phyloP scores from a whole-genome alignment of 768 basidiomycete species.

The Mycena galericulata region DNA sequence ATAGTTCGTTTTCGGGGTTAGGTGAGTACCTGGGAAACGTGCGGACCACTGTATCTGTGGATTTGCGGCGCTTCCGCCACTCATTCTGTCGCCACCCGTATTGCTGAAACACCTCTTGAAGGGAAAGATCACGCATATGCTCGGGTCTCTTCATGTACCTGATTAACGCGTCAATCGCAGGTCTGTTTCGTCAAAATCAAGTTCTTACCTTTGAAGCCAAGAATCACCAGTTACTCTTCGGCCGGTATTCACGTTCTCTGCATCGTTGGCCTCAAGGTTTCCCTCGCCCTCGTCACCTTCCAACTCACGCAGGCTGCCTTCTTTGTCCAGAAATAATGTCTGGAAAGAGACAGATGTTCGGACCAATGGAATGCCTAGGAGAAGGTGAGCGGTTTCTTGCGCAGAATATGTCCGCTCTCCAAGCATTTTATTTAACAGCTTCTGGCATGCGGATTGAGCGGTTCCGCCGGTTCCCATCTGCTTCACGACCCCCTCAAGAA shows the following conservation, averaged over 20 bases:
- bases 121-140: not conserved
- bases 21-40: constrained; percentile 11
- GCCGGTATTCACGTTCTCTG: too few relatives aligned
- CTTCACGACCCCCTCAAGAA: constrained; percentile 14
- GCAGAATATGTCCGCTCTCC: constrained; percentile 38
- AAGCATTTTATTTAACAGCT: constrained; percentile 39
- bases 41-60: not conserved
- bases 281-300: not conserved
- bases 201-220: constrained; percentile 21
- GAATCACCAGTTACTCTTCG: constrained; percentile 23
- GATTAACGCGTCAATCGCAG: not conserved
- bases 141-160: constrained; percentile 22
- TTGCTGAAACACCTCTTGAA: constrained; percentile 1
- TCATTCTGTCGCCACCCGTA: constrained; percentile 16
- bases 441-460: constrained; percentile 39
- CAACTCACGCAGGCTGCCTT: constrained; percentile 19
- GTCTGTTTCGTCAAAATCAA: not conserved
- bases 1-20: not conserved
- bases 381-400: constrained; percentile 39
- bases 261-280: too few relatives aligned
- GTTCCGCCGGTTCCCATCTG: constrained; percentile 16
- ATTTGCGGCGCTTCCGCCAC: constrained; percentile 10
- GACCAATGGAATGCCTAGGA: constrained; percentile 37
- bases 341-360: constrained; percentile 29
- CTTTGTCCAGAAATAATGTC: constrained; percentile 23